phyloP scores from a whole-genome alignment of 441 rosid species.

The Gossypium davidsonii region DNA sequence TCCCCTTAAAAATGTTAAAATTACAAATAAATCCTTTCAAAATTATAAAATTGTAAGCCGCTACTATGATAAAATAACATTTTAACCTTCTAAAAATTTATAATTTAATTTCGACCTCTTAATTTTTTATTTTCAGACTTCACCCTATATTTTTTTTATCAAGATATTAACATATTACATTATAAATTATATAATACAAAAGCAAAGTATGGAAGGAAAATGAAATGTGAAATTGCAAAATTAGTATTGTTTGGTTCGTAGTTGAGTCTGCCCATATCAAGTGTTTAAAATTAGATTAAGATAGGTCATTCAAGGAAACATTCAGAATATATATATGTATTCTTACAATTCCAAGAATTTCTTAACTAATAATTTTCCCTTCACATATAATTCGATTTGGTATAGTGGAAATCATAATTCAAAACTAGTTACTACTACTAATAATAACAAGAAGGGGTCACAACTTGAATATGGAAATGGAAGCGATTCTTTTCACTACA shows the following conservation, averaged over 20 bases:
- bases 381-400: not conserved
- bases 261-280: not conserved
- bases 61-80: too few relatives aligned
- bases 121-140: too few relatives aligned
- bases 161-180: too few relatives aligned
- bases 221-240: not conserved
- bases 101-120: too few relatives aligned
- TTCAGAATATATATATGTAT: not conserved
- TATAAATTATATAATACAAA: too few relatives aligned
- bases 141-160: too few relatives aligned
- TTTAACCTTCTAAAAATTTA: too few relatives aligned
- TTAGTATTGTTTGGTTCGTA: not conserved
- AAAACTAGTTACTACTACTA: not conserved
- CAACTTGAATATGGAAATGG: slow-evolving; percentile 8
- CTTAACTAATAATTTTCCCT: not conserved
- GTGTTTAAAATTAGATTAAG: not conserved
- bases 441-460: not conserved
- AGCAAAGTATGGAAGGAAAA: too few relatives aligned
- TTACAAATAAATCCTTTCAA: too few relatives aligned
- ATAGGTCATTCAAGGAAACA: not conserved
- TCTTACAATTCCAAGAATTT: not conserved
- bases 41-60: too few relatives aligned
- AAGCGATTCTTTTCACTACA: not conserved
- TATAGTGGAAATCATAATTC: not conserved
- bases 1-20: too few relatives aligned